Percentiles rank a stretch among this genome's conserved stretches.
These are phyloP conservation scores for Euphorbia peplus DNA, from an alignment of 345 rosid genomes.

Conservation along the genomic window DNA sequence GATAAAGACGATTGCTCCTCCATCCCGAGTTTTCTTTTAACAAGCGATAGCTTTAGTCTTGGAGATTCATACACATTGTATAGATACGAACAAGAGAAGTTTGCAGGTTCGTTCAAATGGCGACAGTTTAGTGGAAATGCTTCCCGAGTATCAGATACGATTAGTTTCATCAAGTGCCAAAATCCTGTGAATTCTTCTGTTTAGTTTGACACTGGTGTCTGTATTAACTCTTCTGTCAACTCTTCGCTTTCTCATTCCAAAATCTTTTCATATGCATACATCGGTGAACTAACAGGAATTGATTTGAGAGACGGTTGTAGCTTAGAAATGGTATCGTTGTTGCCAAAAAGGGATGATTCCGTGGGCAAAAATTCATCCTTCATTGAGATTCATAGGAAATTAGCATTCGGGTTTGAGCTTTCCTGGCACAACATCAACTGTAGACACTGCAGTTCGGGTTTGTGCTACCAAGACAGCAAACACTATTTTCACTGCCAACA, in stretches of 20 bases:
- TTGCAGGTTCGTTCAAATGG: too few relatives aligned
- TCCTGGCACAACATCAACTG: background rate
- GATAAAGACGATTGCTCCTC: background rate
- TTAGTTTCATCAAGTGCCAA: background rate
- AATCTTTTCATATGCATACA: background rate
- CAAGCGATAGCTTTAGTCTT: rapidly evolving
- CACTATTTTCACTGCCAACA: too few relatives aligned
- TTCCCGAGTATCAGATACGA: background rate
- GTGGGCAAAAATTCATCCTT: background rate
- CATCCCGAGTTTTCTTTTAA: background rate
- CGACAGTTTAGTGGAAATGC: too few relatives aligned
- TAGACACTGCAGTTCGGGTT: background rate
- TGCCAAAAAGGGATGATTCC: background rate
- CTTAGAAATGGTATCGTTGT: background rate
- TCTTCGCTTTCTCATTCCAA: background rate
- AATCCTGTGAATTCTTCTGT: background rate
- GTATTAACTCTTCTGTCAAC: background rate
- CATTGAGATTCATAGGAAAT: background rate
- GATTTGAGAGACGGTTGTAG: constrained; percentile 4
- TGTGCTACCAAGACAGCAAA: too few relatives aligned
- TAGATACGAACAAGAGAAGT: background rate
- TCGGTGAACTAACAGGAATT: background rate
- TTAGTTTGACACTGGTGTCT: background rate
- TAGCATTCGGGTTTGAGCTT: constrained; percentile 12
- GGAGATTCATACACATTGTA: background rate